Evolutionary conservation across 371 early-diverging fungal genomes (phyloP), one percentile per base, ranked within the genome.

Genomic region (Mucor velutinosus): DNA sequence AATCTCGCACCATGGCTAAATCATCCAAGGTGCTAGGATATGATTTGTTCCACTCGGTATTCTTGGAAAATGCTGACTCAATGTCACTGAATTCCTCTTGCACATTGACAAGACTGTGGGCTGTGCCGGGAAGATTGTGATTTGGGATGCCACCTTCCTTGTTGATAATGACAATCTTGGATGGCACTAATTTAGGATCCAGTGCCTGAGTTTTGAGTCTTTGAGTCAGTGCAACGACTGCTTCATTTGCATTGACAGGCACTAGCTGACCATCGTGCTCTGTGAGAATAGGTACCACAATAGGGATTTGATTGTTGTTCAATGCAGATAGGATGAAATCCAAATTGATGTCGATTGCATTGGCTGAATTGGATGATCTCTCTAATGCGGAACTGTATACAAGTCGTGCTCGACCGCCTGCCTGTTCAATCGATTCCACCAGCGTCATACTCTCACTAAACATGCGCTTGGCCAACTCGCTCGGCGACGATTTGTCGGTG

Each of bases 391-490:
- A 39, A 3, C 78, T 75, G 49, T 77, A 86, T 21, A 93, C 65
- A 3, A 92, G 82, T 33, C 90, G 81, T 4, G 93, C 90, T n/a
- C 86, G 77, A 15, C 93, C 94, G 12, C 94, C 94, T n/a, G 86
- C 89, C 10, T 71, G 73, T 47, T 95, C 93, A 59, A 96, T 88
- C 5, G 87, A 85, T 58, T 94, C 92, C 0, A 87, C 87, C 14
- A 95, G 66, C 7, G 81, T 79, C 70, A 85, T 81, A 58, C 83
- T 81, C 39, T 92, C 92, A 15, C 79, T 66, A 12, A 88, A 69
- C 84, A 88, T 87, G 30, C 78, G 72, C 27, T 74, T 74, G 29
- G 75, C 71, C 30, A 78, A 61, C 64, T 79, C 81, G n/a, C 58
- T 70, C n/a, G 64, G 67, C 6, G 61, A 57, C 12, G 75, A 60